Conservation (phyloP, 805 yeast genomes). For the Candida hungchunana region DNA sequence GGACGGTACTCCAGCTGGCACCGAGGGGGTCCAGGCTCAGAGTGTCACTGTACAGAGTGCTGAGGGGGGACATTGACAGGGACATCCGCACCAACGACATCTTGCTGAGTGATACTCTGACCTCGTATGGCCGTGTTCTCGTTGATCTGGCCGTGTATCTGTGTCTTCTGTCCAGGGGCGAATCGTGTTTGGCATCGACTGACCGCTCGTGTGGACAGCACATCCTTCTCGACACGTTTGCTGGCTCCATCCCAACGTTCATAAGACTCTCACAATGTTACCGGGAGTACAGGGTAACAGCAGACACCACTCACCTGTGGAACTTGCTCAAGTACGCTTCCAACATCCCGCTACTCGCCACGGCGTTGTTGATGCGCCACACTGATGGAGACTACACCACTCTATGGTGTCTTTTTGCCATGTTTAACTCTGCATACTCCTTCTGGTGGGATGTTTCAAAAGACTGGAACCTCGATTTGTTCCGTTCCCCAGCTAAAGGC, state of each 20-base stretch:
- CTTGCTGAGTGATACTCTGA: constrained; percentile 75
- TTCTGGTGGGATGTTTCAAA: constrained; percentile 84
- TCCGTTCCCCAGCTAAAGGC: too few species aligned
- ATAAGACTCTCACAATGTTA: constrained; percentile 82
- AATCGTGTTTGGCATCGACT: constrained; percentile 27
- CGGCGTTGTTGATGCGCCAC: constrained; percentile 27
- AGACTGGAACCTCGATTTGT: constrained; percentile 71
- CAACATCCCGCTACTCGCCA: constrained; percentile 49
- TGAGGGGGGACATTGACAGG: constrained; percentile 54
- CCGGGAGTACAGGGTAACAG: constrained; percentile 53
- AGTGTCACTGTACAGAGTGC: constrained; percentile 44
- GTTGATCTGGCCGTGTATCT: constrained; percentile 63
- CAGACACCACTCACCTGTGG: constrained; percentile 51
- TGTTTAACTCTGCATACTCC: constrained; percentile 70
- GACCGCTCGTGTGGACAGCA: constrained; percentile 32
- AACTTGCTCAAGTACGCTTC: constrained; percentile 76
- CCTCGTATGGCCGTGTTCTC: constrained; percentile 73
- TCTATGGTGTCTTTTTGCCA: constrained; percentile 36
- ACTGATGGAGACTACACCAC: constrained; percentile 12
- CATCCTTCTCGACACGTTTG: constrained; percentile 31
- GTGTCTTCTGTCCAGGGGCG: constrained; percentile 40
- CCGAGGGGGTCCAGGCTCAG: constrained; percentile 6
- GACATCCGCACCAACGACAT: constrained; percentile 68
- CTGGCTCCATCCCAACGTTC: constrained; percentile 55
- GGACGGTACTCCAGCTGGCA: constrained; percentile 7